A percentile compares a stretch with the other conserved stretches of the same genome.
phyloP scores from a whole-genome alignment of 306 rosid genomes.

The Sicyos edulis region DNA sequence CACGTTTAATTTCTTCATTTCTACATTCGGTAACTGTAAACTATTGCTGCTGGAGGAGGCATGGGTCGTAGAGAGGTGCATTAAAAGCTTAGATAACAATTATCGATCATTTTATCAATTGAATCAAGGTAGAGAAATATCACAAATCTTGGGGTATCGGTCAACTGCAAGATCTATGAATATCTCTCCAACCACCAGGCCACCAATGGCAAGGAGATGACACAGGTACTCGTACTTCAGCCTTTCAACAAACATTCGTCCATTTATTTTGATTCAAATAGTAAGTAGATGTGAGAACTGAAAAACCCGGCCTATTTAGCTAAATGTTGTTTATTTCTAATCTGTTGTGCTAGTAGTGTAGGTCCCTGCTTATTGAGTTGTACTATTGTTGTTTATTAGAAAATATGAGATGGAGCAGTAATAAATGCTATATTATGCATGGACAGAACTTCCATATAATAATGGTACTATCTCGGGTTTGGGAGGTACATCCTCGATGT shows the following conservation, averaged over 20 bases:
- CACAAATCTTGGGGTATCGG: not conserved
- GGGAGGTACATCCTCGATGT: too few species aligned
- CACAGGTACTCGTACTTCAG: conserved; percentile 23
- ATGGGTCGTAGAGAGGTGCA: conserved; percentile 33
- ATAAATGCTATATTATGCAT: conserved; percentile 70
- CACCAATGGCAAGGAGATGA: conserved; percentile 36
- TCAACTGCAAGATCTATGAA: conserved; percentile 9
- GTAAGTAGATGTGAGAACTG: conserved; percentile 53
- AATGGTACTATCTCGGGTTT: conserved; percentile 29
- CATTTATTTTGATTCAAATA: conserved; percentile 49
- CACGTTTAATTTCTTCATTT: conserved; percentile 38
- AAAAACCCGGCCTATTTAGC: conserved; percentile 34
- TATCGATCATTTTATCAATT: conserved; percentile 12
- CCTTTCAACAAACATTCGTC: conserved; percentile 33
- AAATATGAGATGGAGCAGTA: conserved; percentile 70
- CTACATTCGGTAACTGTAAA: conserved; percentile 37
- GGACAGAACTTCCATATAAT: conserved; percentile 37
- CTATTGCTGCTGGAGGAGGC: conserved; percentile 27
- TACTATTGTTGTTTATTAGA: conserved; percentile 51
- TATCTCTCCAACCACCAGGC: conserved; percentile 21
- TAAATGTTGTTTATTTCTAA: conserved; percentile 29
- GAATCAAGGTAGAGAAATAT: conserved; percentile 4
- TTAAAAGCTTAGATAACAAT: conserved; percentile 25
- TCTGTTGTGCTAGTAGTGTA: conserved; percentile 48
- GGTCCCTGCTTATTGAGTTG: conserved; percentile 60